A percentile compares a stretch with the other conserved stretches of the same genome.
Evolutionary conservation across 2,329 filamentous ascomycete genomes (phyloP).

Genomic region (Fusarium sulawesiense): DNA sequence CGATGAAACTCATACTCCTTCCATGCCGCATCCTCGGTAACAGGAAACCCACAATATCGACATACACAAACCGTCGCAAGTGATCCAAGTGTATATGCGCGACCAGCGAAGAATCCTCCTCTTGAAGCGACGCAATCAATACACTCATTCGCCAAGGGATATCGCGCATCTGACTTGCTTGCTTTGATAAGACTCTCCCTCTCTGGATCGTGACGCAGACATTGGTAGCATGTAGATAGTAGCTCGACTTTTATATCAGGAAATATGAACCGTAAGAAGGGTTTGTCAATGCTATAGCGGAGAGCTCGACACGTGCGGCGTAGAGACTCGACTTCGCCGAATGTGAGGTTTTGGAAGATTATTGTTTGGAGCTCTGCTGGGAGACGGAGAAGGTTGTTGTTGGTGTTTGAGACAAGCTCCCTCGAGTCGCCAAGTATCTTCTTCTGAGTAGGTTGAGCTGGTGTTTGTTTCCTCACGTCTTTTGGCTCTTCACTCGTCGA

Average conservation of each 20-base stretch:
- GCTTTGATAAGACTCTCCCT: conserved; percentile 51
- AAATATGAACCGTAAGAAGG: conserved; percentile 52
- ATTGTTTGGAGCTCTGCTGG: conserved; percentile 57
- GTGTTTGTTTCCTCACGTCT: background rate
- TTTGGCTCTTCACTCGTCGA: background rate
- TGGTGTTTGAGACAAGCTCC: background rate
- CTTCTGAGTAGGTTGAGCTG: background rate
- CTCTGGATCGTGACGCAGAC: conserved; percentile 51
- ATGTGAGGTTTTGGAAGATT: conserved; percentile 55
- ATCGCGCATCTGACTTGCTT: conserved; percentile 46
- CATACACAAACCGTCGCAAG: conserved; percentile 53
- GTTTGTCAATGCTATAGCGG: conserved; percentile 50
- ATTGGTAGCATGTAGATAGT: conserved; percentile 55
- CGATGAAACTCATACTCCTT: conserved; percentile 56
- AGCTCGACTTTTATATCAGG: conserved; percentile 49
- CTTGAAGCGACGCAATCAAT: conserved; percentile 53
- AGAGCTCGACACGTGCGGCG: conserved; percentile 56
- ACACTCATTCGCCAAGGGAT: conserved; percentile 56
- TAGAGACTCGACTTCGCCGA: conserved; percentile 57
- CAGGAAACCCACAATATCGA: conserved; percentile 58
- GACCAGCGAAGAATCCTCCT: conserved; percentile 53
- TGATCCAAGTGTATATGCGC: conserved; percentile 53
- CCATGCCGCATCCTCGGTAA: conserved; percentile 47
- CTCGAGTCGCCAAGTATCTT: rapidly evolving
- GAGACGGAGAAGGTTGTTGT: conserved; percentile 48